Evolutionary conservation across 2,329 filamentous ascomycete species (phyloP).

Genomic region (Curvularia verruculosa): DNA sequence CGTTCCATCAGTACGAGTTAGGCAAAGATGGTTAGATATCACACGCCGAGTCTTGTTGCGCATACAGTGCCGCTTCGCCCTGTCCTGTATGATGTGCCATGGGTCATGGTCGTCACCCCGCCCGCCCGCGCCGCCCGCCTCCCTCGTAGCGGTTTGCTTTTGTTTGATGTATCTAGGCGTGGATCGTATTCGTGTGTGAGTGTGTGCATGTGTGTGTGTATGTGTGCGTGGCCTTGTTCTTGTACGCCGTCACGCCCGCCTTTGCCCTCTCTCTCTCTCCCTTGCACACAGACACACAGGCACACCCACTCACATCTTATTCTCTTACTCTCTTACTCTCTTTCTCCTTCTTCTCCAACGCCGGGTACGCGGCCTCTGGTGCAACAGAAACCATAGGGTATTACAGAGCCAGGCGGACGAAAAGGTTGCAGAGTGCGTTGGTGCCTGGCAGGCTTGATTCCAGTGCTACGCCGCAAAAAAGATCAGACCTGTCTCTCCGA

Average conservation of each 20-base stretch:
- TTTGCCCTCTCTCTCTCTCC: conserved; percentile 21
- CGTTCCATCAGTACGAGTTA: conserved; percentile 26
- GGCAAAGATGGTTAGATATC: conserved; percentile 15
- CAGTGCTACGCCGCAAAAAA: conserved; percentile 42
- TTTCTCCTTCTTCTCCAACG: conserved; percentile 42
- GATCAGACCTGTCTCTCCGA: conserved; percentile 43
- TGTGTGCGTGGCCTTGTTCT: conserved; percentile 41
- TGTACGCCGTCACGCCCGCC: conserved; percentile 39
- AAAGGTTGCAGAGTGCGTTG: conserved; percentile 48
- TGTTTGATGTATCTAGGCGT: conserved; percentile 39
- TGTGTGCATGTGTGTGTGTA: background rate
- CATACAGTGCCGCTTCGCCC: conserved; percentile 23
- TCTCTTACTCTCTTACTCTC: conserved; percentile 26
- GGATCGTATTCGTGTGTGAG: background rate
- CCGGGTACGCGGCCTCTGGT: conserved; percentile 41
- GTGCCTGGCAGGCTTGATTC: conserved; percentile 48
- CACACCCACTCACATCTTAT: conserved; percentile 9
- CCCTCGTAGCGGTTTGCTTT: conserved; percentile 41
- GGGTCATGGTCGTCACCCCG: conserved; percentile 7
- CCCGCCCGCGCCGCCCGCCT: background rate
- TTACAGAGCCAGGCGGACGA: conserved; percentile 46
- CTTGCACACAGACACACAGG: background rate
- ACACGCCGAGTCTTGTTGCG: conserved; percentile 18
- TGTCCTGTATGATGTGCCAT: conserved; percentile 34
- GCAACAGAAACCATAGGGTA: conserved; percentile 44